Evolutionary conservation across 768 basidiomycete species (phyloP).

Genomic region (Boletus reticuloceps): DNA sequence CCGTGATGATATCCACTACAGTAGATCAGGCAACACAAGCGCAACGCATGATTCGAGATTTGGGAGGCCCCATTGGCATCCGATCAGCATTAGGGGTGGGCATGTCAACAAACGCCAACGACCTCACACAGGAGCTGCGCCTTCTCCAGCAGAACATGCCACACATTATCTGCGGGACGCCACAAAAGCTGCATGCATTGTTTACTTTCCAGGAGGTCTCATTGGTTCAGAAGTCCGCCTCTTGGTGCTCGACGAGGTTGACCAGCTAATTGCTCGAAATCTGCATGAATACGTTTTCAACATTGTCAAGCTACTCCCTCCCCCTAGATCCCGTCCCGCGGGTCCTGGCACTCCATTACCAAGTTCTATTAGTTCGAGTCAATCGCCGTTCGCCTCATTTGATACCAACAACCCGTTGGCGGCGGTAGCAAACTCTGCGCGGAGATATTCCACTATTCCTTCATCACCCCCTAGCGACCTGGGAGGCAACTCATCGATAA

Average conservation of each 20-base stretch:
- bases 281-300: constrained; percentile 93
- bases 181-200: constrained; percentile 91
- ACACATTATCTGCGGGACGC: constrained; percentile 95
- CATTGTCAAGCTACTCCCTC: constrained; percentile 90
- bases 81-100: constrained; percentile 88
- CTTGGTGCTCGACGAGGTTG: constrained; percentile 95
- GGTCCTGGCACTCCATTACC: constrained; percentile 36
- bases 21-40: constrained; percentile 99
- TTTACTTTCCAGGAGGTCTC: constrained; percentile 80
- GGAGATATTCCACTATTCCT: constrained; percentile 60
- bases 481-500: constrained; percentile 31
- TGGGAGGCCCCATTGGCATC: constrained; percentile 91
- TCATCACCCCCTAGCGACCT: constrained; percentile 44
- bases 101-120: constrained; percentile 57
- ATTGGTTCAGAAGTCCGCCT: constrained; percentile 84
- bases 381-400: constrained; percentile 45
- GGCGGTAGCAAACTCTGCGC: constrained; percentile 38
- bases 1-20: constrained; percentile 94
- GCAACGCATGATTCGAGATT: constrained; percentile 89
- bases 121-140: constrained; percentile 73
- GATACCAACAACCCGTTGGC: constrained; percentile 40
- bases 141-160: constrained; percentile 89
- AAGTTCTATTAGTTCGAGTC: constrained; percentile 32
- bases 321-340: constrained; percentile 67
- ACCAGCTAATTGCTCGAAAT: constrained; percentile 96